Evolutionary conservation across 2,329 filamentous ascomycete genomes (phyloP), one percentile per base, ranked within the genome.

Genomic region (Zasmidium angulare): DNA sequence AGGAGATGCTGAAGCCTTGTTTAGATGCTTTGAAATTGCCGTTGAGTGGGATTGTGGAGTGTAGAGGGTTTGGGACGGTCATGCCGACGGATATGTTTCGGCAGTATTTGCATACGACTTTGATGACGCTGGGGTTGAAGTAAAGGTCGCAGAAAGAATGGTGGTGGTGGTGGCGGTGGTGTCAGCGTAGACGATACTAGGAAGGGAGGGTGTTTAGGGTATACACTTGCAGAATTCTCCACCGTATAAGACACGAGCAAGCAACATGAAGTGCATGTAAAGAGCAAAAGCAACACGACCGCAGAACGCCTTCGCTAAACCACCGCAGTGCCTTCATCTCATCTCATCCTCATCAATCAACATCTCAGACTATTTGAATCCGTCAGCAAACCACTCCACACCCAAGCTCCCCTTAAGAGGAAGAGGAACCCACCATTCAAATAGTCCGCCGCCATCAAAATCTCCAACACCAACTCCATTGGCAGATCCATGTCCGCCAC

Each of bases 401-500:
- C 12, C 14, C 10, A 49, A 22, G 36, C n/a, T n/a, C n/a, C n/a
- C n/a, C n/a, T n/a, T n/a, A n/a, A 29, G 26, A 29, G 6, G 26
- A 29, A 29, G 26, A 29, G 10, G 46, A n/a, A 70, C 79, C 73
- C 72, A 84, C 82, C 81, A 75, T 89, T 87, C 64, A 93, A 78
- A 72, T 86, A 93, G 76, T 93, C 89, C 23, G 89, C 89, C 14
- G 89, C 90, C 77, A 89, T 87, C 64, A 93, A 77, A 61, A 93
- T 75, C 77, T 93, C 89, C 47, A 93, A 80, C 68, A 89, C 92
- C 52, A 93, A 78, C 76, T 93, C 89, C 26, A 89, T 85, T 12
- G 89, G 89, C 59, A 93, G 88, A 17, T 92, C 89, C 86, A 92
- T 89, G 69, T 93, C 90, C 3, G 88, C 86, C 20, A 92, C 89